phyloP scores from a whole-genome alignment of 768 basidiomycete genomes.

The Lactarius hatsudake region DNA sequence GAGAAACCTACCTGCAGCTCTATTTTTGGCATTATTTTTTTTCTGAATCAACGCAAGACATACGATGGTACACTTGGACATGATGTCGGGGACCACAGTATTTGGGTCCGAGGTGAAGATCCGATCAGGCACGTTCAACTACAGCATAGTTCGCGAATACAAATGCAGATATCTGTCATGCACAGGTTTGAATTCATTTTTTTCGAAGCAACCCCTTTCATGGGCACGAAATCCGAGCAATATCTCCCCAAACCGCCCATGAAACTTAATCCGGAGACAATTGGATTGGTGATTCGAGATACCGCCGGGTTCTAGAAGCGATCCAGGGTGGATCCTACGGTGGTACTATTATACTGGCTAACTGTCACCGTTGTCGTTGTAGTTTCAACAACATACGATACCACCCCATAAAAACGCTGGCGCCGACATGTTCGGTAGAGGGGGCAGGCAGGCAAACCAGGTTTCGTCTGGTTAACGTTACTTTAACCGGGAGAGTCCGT shows the following conservation, averaged over 20 bases:
- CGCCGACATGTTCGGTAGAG: background rate
- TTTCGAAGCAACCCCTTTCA: background rate
- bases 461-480: background rate
- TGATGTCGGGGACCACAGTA: background rate
- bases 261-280: background rate
- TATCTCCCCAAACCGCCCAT: background rate
- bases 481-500: background rate
- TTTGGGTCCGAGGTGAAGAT: background rate
- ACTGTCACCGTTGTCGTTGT: too few relatives aligned
- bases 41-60: background rate
- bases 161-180: background rate
- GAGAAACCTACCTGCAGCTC: background rate
- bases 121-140: background rate
- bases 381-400: background rate
- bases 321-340: background rate
- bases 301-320: background rate
- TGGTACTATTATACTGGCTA: background rate
- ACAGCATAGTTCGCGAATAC: background rate
- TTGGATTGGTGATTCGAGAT: background rate
- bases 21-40: background rate
- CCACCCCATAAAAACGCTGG: background rate
- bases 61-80: background rate
- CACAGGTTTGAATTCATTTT: background rate
- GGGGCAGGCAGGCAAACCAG: background rate
- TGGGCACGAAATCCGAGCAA: background rate